Conservation (phyloP, 2,329 filamentous ascomycete genomes). For the Chaetomiaceae sp. region DNA sequence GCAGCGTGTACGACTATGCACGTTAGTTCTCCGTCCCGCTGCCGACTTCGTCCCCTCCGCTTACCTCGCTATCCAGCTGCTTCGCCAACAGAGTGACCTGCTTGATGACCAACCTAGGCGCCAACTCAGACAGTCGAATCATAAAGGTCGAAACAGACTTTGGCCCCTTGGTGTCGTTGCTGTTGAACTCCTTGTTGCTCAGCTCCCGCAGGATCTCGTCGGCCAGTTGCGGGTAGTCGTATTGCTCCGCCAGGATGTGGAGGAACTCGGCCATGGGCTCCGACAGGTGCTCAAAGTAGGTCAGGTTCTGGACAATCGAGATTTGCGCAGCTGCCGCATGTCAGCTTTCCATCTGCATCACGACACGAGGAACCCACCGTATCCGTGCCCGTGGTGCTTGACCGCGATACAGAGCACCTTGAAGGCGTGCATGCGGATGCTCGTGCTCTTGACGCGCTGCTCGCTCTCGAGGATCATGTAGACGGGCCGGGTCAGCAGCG, state of each 20-base stretch:
- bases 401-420: slow-evolving; percentile 94
- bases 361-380: slow-evolving; percentile 56
- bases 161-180: slow-evolving; percentile 88
- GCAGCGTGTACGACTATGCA: slow-evolving; percentile 72
- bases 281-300: slow-evolving; percentile 97
- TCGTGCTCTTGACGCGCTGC: slow-evolving; percentile 79
- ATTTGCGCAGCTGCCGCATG: slow-evolving; percentile 75
- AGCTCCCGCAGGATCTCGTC: slow-evolving; percentile 92
- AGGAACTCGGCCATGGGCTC: slow-evolving; percentile 99
- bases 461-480: slow-evolving; percentile 95
- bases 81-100: slow-evolving; percentile 96
- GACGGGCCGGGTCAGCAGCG: slow-evolving; percentile 84
- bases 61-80: slow-evolving; percentile 86
- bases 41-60: not conserved
- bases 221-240: slow-evolving; percentile 91
- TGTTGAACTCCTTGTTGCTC: slow-evolving; percentile 97
- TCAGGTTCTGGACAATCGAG: slow-evolving; percentile 93
- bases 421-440: slow-evolving; percentile 94
- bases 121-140: slow-evolving; percentile 85
- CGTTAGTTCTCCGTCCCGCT: slow-evolving; percentile 23
- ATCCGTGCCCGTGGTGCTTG: slow-evolving; percentile 96
- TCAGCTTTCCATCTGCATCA: slow-evolving; percentile 15
- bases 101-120: slow-evolving; percentile 88
- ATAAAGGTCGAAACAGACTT: slow-evolving; percentile 96
- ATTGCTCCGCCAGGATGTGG: slow-evolving; percentile 92